Conservation (phyloP, 2,329 filamentous ascomycete species). For the Fulvia fulva region DNA sequence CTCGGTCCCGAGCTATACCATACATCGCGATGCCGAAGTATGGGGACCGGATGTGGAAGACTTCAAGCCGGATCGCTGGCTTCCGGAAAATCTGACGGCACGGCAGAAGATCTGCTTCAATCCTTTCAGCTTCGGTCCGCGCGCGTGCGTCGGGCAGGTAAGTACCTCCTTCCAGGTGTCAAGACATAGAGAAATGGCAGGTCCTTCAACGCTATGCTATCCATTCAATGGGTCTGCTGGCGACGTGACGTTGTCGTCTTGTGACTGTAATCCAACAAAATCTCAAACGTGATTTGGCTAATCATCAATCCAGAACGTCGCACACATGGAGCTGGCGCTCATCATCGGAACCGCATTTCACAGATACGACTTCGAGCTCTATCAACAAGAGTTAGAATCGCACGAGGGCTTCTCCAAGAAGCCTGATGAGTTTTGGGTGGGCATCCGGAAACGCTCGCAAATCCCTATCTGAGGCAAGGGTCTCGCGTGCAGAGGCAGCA, state of each 20-base stretch:
- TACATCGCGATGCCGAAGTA: slow-evolving; percentile 34
- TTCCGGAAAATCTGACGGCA: slow-evolving; percentile 31
- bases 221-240: no score
- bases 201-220: background rate
- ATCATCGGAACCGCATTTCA: slow-evolving; percentile 31
- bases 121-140: slow-evolving; percentile 35
- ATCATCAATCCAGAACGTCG: slow-evolving; percentile 28
- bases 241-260: no score
- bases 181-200: background rate
- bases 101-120: slow-evolving; percentile 35
- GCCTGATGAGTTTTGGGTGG: slow-evolving; percentile 22
- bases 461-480: background rate
- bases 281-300: background rate
- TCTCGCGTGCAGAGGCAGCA: background rate
- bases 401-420: slow-evolving; percentile 29
- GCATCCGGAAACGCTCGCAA: slow-evolving; percentile 12
- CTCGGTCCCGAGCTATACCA: slow-evolving; percentile 35
- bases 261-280: no score
- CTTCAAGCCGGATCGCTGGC: slow-evolving; percentile 35
- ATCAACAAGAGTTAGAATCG: slow-evolving; percentile 23
- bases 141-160: slow-evolving; percentile 35
- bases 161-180: background rate
- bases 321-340: slow-evolving; percentile 35
- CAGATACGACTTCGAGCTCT: slow-evolving; percentile 26
- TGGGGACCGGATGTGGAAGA: slow-evolving; percentile 35